These are phyloP conservation scores for Dalbergia oliveri DNA, from an alignment of 306 rosid species.

Conservation along the genomic window DNA sequence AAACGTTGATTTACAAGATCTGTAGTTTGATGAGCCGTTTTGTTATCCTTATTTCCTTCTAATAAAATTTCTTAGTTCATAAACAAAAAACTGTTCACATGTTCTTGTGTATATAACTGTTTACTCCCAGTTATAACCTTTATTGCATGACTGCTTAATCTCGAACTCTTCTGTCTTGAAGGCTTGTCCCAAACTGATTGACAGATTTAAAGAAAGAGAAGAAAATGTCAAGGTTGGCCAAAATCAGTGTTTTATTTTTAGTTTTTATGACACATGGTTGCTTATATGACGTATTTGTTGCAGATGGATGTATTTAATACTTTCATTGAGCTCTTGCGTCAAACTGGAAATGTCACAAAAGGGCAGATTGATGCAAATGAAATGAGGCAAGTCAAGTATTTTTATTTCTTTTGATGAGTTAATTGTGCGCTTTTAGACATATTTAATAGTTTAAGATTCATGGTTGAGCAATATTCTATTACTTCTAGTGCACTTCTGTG, in stretches of 20 bases:
- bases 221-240: conserved; percentile 92
- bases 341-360: conserved; percentile 97
- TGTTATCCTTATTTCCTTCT: conserved; percentile 5
- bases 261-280: conserved; percentile 34
- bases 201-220: conserved; percentile 98
- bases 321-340: conserved; percentile 94
- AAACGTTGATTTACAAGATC: conserved; percentile 17
- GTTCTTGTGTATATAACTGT: conserved; percentile 26
- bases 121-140: conserved; percentile 34
- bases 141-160: conserved; percentile 36
- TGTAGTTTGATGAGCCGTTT: conserved; percentile 29
- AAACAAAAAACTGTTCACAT: not conserved
- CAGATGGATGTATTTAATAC: conserved; percentile 99
- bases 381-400: conserved; percentile 67
- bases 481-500: conserved; percentile 28
- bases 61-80: not conserved
- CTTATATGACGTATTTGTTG: conserved; percentile 56
- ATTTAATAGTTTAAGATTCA: not conserved
- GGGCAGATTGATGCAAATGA: conserved; percentile 88
- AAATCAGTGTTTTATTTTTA: conserved; percentile 16
- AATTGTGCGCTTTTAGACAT: conserved; percentile 19
- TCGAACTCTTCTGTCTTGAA: conserved; percentile 46
- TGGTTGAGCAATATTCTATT: conserved; percentile 4
- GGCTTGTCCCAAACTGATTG: conserved; percentile 99
- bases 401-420: conserved; percentile 19